Percentiles rank a stretch among this genome's conserved stretches.
Conservation (phyloP, 768 basidiomycete genomes). For the Hericium rajendrae region DNA sequence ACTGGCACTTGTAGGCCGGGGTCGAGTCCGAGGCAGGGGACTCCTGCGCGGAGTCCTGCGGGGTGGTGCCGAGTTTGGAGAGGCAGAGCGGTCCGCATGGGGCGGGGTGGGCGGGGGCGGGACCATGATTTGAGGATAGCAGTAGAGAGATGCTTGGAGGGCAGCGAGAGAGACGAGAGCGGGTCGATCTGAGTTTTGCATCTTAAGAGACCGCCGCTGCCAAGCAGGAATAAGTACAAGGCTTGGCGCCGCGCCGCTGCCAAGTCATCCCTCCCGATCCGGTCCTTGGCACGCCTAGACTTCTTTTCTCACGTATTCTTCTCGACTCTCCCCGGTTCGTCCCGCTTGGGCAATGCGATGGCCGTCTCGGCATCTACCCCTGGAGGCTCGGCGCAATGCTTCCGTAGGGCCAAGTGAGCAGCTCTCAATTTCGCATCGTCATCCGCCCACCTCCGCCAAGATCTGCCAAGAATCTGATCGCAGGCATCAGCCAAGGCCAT, state of each 20-base stretch:
- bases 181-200: neutral
- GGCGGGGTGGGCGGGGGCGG: conserved; percentile 11
- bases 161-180: too few relatives aligned
- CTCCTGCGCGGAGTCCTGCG: neutral
- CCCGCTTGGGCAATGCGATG: neutral
- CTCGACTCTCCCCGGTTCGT: neutral
- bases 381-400: too few relatives aligned
- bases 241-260: neutral
- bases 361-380: too few relatives aligned
- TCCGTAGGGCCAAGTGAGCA: too few relatives aligned
- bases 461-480: too few relatives aligned
- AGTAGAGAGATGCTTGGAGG: neutral
- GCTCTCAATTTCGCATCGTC: too few relatives aligned
- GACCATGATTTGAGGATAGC: neutral
- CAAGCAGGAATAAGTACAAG: neutral
- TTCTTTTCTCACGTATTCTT: neutral
- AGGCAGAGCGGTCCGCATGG: conserved; percentile 3
- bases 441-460: too few relatives aligned
- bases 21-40: neutral
- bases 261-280: neutral
- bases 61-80: neutral
- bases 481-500: too few relatives aligned
- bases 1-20: conserved; percentile 45
- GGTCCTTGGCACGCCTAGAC: neutral
- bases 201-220: neutral